Evolutionary conservation across 2,329 filamentous ascomycete genomes (phyloP), one percentile per base, ranked within the genome.

Genomic region (Phialophora verrucosa): DNA sequence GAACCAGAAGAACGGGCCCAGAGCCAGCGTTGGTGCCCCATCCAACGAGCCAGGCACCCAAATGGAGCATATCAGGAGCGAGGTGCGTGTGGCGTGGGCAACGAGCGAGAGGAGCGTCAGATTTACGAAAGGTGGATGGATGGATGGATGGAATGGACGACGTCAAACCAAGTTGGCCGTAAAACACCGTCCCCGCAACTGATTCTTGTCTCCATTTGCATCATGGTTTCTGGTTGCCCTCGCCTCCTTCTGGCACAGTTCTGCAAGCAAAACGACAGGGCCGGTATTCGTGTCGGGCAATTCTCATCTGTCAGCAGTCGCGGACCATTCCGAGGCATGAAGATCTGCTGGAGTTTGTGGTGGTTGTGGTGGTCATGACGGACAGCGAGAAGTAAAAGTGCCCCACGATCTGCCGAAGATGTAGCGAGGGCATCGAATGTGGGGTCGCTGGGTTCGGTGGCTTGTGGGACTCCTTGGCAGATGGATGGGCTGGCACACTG

Each of bases 361-460:
- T 47, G 11, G 32, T 10, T 31, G 31, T 35, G 32, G 32, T 35
- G 32, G 32, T 35, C 32, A 35, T 35, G 32, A 35, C 8, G 10
- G 10, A 11, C 10, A 2, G 32, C 38, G 2, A 20, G 2, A 54
- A 7, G 17, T n/a, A 17, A 61, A 62, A 55, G 23, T 32, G 60
- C 60, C 60, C 60, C 60, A 62, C 60, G 60, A 62, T 62, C 60
- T 55, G 50, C 60, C 60, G 60, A 29, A 49, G 49, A 35, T 49
- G 23, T 27, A 35, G 25, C 42, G 31, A 63, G 5, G 11, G 14
- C 42, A 50, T 51, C 23, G 25, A 63, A 63, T 57, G 62, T 63
- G 62, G 60, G 60, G 60, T 62, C 60, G 29, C 32, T 23, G 8
- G 17, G 3, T 17, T 12, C 23, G 4, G 17, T n/a, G 60, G 17